Base-by-base conservation (phyloP, 1,284 basidiomycete species). In the Grifola frondosa region DNA sequence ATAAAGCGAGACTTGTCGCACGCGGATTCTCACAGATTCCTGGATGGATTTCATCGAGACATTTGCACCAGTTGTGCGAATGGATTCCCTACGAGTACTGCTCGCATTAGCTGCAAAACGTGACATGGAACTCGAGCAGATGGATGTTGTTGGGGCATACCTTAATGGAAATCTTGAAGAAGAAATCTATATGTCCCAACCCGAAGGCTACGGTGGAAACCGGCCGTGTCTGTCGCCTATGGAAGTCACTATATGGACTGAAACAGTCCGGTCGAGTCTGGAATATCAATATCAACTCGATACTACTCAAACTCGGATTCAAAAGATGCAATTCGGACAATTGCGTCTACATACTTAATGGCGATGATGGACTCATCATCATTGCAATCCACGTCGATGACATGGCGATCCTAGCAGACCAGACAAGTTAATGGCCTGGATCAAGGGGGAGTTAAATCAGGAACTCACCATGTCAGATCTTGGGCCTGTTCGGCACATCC, bases 1-100 rank as follows among this genome's bases (percentile, higher is more conserved):
- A 59, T 57, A 74, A 75, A 50, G 70, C 66, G 0, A 45, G 67
- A 1, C 58, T 75, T 0, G 70, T 73, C 0, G 71, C 68, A 0
- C 59, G 67, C 28, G 73, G 72, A 0, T 73, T 70, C 54, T 49
- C 53, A 0, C 74, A 77, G 44, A 45, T 54, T 0, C 58, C 60
- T 5, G 70, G 73, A 30, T 68, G 13, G 68, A 76, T 47, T 75
- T 57, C 46, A 44, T 55, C n/a, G 55, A 66, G 3, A 70, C 66
- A 0, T 67, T 55, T 24, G 52, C 70, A 0, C 68, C 70, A 0
- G 60, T 66, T 0, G 54, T 59, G 6, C 50, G 55, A 3, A 53
- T 59, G 17, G 50, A 53, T 7, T 54, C 64, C 0, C 30, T 69
- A 7, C 46, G 63, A 0, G 24, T 51, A 2, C 17, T 69, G 0